These are phyloP conservation scores for Leishmania mexicana DNA, from an alignment of 208 protist genomes.

Conservation along the genomic window DNA sequence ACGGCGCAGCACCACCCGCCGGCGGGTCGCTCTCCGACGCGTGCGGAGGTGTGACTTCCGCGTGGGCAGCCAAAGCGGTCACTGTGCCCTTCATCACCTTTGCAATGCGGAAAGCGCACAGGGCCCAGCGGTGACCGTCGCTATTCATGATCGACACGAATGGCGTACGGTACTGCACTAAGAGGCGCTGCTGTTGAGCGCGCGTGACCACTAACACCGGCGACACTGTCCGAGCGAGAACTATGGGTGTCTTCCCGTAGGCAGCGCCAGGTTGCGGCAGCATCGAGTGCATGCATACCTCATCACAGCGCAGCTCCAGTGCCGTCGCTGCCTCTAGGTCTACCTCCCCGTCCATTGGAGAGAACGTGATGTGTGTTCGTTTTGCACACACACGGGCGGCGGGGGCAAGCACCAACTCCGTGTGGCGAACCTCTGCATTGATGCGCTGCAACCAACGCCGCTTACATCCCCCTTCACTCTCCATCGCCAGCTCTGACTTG, in stretches of 20 bases:
- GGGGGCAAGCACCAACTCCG: neutral
- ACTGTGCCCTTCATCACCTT: neutral
- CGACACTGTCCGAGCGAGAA: neutral
- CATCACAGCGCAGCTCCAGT: slow-evolving; percentile 3
- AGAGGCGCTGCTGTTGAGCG: neutral
- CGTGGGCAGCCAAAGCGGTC: neutral
- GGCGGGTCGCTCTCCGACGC: neutral
- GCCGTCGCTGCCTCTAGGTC: neutral
- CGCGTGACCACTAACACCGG: neutral
- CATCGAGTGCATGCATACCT: neutral
- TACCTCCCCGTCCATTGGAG: neutral
- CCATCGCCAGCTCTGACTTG: neutral
- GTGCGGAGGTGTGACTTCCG: neutral
- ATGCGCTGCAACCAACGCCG: neutral
- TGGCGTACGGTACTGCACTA: neutral
- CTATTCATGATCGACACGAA: slow-evolving; percentile 1
- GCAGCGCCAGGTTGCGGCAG: neutral
- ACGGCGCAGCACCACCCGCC: neutral
- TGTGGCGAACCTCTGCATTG: neutral
- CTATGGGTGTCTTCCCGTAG: no score
- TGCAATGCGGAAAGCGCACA: slow-evolving; percentile 6
- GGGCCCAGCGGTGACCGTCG: slow-evolving; percentile 24
- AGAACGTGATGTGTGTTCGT: neutral
- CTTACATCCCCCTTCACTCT: neutral
- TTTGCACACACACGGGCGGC: neutral